Base-by-base conservation (phyloP, 2,329 filamentous ascomycete species). In the Endoconidiophora polonica region DNA sequence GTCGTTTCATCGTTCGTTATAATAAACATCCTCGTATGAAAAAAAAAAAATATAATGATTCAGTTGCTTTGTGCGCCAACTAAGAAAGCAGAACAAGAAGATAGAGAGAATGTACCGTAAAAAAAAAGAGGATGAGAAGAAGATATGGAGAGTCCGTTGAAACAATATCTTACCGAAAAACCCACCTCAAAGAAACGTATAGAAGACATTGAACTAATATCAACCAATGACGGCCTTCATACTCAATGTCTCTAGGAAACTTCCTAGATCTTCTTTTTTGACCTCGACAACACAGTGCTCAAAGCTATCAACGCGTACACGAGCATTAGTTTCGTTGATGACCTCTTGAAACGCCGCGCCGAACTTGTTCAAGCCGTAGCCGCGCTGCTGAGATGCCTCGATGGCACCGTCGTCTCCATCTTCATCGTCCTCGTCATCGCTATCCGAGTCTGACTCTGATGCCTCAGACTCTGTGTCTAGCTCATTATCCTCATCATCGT, bases 271-370 rank as follows among this genome's bases (percentile, higher is more conserved):
- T 61, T 96, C 91, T 68, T 94, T 95, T 66, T 81, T 81, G n/a
- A 98, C 90, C 63, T 98, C 91, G 44, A 96, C 88, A 5, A 96
- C 91, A 59, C 86, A 94, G 63, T 94, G 86, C 65, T 98, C 91
- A 60, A 98, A 98, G 63, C 85, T 93, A 65, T 98, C 91, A 61
- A 95, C 93, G 54, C 87, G 72, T 18, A 96, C 87, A 14, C 88
- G 69, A 0, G 90, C 86, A 53, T 81, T 91, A 14, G 90, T 96
- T 69, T 95, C 86, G 47, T 82, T 77, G 2, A 94, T 84, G 0
- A 96, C 91, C 60, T 94, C 87, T 62, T 95, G 87, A 63, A 98
- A 98, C 2, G 91, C 90, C 58, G 82, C 87, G 5, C 91, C 91
- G 60, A 98, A 98, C 46, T 83, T 78, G 65, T 96, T 98, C 48